Percentiles rank a stretch among this genome's conserved stretches.
These are phyloP conservation scores for Spathaspora arborariae DNA, from an alignment of 805 yeast species.

Conservation along the genomic window DNA sequence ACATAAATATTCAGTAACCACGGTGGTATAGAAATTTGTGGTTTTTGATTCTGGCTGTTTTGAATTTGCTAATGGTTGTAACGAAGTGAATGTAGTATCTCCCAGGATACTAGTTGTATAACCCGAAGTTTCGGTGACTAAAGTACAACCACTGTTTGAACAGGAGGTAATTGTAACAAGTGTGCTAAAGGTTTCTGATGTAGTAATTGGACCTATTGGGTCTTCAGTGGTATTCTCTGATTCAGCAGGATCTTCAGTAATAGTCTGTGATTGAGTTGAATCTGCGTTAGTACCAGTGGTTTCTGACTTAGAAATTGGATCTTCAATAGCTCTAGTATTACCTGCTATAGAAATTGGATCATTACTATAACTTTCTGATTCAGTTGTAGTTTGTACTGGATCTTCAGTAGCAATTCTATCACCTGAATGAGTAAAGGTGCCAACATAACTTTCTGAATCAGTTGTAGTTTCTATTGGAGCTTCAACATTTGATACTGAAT, in stretches of 20 bases:
- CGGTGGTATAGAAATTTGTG: conserved; percentile 17
- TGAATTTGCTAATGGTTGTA: background rate
- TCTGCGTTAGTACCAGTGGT: too few species aligned
- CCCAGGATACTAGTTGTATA: background rate
- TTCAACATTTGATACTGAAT: background rate
- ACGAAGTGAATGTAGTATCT: background rate
- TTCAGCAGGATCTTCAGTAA: conserved; percentile 2
- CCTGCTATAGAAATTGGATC: background rate
- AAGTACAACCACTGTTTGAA: conserved; percentile 14
- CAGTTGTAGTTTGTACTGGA: background rate
- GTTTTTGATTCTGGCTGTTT: background rate
- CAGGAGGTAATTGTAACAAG: conserved; percentile 38
- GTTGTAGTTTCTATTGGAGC: background rate
- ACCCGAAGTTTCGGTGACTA: background rate
- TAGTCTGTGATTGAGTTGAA: background rate
- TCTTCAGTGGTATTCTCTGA: conserved; percentile 29
- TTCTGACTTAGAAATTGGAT: too few species aligned
- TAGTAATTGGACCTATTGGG: conserved; percentile 5
- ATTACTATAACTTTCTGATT: background rate
- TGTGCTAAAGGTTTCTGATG: conserved; percentile 16
- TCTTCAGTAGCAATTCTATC: background rate
- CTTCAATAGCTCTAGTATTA: too few species aligned
- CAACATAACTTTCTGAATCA: background rate
- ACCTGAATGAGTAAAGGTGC: background rate
- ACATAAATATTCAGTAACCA: conserved; percentile 34